phyloP scores from a whole-genome alignment of 2,329 filamentous ascomycete species.

The Trichothecium roseum region DNA sequence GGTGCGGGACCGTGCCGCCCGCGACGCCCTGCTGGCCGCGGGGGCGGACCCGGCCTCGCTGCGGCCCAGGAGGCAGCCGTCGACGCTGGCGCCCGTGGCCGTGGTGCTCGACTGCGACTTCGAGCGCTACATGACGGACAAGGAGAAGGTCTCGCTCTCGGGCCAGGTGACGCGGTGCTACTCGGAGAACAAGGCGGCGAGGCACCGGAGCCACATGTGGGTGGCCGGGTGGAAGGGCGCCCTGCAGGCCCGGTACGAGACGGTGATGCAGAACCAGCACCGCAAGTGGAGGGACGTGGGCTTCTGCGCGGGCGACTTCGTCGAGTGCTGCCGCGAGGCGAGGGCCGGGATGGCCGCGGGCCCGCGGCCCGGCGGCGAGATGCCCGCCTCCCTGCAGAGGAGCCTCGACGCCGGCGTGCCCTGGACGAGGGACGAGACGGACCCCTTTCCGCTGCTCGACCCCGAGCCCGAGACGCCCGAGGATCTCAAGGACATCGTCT shows the following conservation, averaged over 20 bases:
- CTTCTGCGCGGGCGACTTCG: constrained; percentile 66
- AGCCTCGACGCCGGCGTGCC: constrained; percentile 17
- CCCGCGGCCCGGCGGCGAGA: constrained; percentile 36
- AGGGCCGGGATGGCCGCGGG: constrained; percentile 55
- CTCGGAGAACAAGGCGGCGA: constrained; percentile 68
- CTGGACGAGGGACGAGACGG: constrained; percentile 19
- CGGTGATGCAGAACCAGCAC: constrained; percentile 59
- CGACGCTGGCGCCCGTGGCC: constrained; percentile 59
- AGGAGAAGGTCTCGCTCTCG: constrained; percentile 73
- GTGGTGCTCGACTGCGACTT: constrained; percentile 88
- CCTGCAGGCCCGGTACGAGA: constrained; percentile 72
- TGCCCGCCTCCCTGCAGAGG: constrained; percentile 47
- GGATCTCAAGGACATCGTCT: constrained; percentile 51
- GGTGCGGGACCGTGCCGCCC: constrained; percentile 38
- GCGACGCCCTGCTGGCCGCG: constrained; percentile 36
- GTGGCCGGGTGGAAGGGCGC: constrained; percentile 71
- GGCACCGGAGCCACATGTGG: constrained; percentile 60
- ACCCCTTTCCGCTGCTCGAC: constrained; percentile 22
- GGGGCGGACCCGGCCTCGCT: constrained; percentile 29
- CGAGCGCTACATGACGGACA: constrained; percentile 79
- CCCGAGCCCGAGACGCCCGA: constrained; percentile 20
- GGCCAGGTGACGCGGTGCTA: constrained; percentile 82
- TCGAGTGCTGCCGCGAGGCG: constrained; percentile 55
- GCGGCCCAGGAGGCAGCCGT: constrained; percentile 22
- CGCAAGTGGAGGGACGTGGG: constrained; percentile 68